Evolutionary conservation across 208 protist genomes (phyloP).

Genomic region (Entamoeba nuttalli): DNA sequence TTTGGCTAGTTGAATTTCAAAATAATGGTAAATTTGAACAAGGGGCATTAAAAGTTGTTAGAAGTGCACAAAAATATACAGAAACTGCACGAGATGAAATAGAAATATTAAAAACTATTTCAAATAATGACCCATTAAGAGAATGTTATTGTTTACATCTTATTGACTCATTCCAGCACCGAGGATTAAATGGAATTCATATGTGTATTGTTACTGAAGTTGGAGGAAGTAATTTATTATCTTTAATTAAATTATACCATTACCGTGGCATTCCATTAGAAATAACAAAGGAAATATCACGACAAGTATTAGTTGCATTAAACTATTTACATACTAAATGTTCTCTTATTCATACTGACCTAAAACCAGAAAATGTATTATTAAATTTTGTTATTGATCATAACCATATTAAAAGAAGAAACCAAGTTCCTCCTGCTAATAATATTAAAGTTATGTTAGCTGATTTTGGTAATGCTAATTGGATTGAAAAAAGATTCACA

Average conservation of each 20-base stretch:
- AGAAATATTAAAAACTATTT: background rate
- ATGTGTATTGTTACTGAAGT: background rate
- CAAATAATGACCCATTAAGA: background rate
- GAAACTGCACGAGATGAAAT: background rate
- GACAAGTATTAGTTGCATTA: conserved; percentile 29
- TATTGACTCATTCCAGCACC: background rate
- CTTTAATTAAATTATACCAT: conserved; percentile 55
- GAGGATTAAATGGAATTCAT: background rate
- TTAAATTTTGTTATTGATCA: conserved; percentile 36
- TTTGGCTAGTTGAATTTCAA: background rate
- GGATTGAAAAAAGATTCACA: conserved; percentile 21
- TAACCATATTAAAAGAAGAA: conserved; percentile 31
- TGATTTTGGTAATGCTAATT: conserved; percentile 28
- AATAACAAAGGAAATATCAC: conserved; percentile 37
- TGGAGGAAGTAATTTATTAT: conserved; percentile 53
- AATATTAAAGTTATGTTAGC: conserved; percentile 10
- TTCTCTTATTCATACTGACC: conserved; percentile 43
- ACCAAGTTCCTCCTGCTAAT: background rate
- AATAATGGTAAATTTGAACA: background rate
- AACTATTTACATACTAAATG: background rate
- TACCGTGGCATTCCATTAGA: conserved; percentile 47
- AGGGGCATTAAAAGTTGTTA: background rate
- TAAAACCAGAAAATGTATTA: conserved; percentile 61
- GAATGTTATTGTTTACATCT: background rate
- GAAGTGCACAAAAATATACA: background rate